phyloP scores from a whole-genome alignment of 2,329 filamentous ascomycete genomes.

The Alternaria sp. region DNA sequence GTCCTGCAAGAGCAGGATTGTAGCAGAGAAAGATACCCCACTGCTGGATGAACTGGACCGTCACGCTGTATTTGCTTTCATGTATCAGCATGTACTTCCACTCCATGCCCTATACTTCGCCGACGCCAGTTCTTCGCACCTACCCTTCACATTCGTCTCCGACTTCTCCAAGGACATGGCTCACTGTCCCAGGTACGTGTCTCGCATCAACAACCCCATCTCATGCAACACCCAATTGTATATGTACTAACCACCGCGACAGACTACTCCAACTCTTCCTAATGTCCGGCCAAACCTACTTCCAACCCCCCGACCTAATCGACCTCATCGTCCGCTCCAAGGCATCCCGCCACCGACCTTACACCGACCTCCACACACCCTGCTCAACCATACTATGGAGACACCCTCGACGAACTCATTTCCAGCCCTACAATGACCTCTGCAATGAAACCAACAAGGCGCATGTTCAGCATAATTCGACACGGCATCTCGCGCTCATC shows the following conservation, averaged over 20 bases:
- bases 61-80: conserved; percentile 27
- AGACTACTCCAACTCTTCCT: conserved; percentile 26
- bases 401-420: background rate
- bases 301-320: conserved; percentile 34
- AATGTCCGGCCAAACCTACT: conserved; percentile 24
- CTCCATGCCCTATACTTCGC: conserved; percentile 19
- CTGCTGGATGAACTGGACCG: conserved; percentile 29
- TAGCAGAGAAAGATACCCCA: background rate
- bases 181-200: conserved; percentile 8
- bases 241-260: background rate
- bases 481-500: background rate
- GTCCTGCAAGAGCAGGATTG: background rate
- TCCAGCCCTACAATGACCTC: background rate
- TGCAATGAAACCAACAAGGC: background rate
- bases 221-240: background rate
- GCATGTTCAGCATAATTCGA: background rate
- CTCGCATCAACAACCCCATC: background rate
- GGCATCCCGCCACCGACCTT: conserved; percentile 17
- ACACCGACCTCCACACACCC: conserved; percentile 14
- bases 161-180: conserved; percentile 3
- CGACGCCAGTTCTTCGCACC: conserved; percentile 18
- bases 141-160: conserved; percentile 27
- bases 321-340: conserved; percentile 27
- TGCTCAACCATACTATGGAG: background rate
- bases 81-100: conserved; percentile 35